Evolutionary conservation across 1,284 basidiomycete genomes (phyloP).

Genomic region (Moesziomyces antarcticus): DNA sequence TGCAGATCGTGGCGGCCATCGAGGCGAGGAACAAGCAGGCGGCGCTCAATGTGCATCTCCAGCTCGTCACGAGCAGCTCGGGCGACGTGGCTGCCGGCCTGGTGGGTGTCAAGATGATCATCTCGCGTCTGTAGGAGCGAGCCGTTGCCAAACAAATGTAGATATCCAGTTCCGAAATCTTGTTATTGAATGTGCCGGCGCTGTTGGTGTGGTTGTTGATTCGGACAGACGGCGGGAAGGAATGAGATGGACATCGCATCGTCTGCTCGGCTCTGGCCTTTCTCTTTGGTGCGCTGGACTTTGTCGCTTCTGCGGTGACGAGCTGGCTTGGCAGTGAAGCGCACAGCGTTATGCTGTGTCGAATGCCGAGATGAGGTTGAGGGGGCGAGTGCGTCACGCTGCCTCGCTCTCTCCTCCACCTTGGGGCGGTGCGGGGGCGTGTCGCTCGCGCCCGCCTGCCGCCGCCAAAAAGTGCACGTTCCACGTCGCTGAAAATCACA

Average conservation of each 20-base stretch:
- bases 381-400: no score
- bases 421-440: not conserved
- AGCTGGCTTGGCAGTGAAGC: no score
- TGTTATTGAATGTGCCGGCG: no score
- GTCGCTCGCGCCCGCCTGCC: not conserved
- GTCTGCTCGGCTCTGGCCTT: no score
- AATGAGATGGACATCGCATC: no score
- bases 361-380: no score
- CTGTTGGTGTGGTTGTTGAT: no score
- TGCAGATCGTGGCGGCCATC: conserved; percentile 65
- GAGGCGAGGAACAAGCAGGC: conserved; percentile 61
- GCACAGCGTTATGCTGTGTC: no score
- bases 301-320: no score
- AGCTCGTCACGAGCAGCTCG: conserved; percentile 59
- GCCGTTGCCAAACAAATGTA: conserved; percentile 16
- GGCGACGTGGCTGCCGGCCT: conserved; percentile 62
- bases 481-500: not conserved
- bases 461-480: not conserved
- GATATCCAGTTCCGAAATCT: conserved; percentile 7
- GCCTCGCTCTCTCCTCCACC: not conserved
- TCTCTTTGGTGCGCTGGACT: no score
- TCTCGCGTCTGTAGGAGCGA: conserved; percentile 45
- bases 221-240: no score
- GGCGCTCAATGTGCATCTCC: conserved; percentile 60
- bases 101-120: conserved; percentile 65